Base-by-base conservation (phyloP, 495 filamentous ascomycete genomes). In the Neohortaea acidophila region DNA sequence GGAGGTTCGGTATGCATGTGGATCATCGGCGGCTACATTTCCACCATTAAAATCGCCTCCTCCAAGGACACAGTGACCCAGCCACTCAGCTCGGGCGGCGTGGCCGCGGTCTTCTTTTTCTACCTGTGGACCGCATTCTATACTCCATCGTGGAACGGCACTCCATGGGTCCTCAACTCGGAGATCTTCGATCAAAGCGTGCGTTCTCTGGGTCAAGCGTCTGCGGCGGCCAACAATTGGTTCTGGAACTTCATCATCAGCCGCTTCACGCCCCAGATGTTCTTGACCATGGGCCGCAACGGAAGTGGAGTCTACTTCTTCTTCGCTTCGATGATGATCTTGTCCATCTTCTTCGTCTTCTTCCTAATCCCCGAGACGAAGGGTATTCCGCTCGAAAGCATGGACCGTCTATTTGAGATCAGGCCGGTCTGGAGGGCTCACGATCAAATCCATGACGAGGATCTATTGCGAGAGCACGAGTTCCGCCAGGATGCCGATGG, bases 71-170 rank as follows among this genome's bases (percentile, higher is more conserved):
- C n/a, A n/a, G 43, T 41, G 4, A 38, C 23, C 32, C 19, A 34
- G 32, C 35, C 52, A 3, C 56, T 79, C 37, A 58, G 60, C 4
- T 55, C 67, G 6, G 75, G 67, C 29, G 77, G 76, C 29, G 76
- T 79, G 36, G 70, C 71, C 0, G 78, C 78, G 24, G 71, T 83
- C 31, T 79, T 80, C 63, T 80, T 83, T 66, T 81, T 82, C 60
- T 84, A 82, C 50, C 66, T 84, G 12, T 82, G 77, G 75, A 82
- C 78, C 3, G 71, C 72, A 6, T 82, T 79, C 58, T 84, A 84
- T 51, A 79, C 78, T 4, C 72, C 79, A 0, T 72, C 73, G 3
- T 84, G 78, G 77, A 82, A 84, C 53, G 77, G 75, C 8, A 58
- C 53, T 4, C 56, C 58, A 17, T 61, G 58, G 58, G 58, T 59